These are phyloP conservation scores for Linnemannia exigua DNA, from an alignment of 192 early-diverging fungal species.

Conservation along the genomic window DNA sequence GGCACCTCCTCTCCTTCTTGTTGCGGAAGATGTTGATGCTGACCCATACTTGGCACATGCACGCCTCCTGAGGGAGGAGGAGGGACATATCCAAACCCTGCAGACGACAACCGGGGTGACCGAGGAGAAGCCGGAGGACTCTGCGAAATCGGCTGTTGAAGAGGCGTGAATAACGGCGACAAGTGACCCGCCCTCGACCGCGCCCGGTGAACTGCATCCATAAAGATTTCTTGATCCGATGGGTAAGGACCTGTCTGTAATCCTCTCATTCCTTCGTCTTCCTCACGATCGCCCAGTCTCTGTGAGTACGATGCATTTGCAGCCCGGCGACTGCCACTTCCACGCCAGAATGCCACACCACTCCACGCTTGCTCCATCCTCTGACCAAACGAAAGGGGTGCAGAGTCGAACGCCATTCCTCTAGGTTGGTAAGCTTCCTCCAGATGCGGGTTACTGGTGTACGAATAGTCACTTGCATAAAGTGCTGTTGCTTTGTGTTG, in stretches of 20 bases:
- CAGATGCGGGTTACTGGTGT: background rate
- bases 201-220: conserved; percentile 51
- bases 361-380: conserved; percentile 28
- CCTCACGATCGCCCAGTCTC: conserved; percentile 28
- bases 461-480: conserved; percentile 13
- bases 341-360: conserved; percentile 21
- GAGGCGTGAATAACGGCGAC: conserved; percentile 34
- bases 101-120: conserved; percentile 18
- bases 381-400: conserved; percentile 28
- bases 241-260: conserved; percentile 7
- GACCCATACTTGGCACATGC: background rate
- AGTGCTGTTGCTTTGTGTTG: conserved; percentile 15
- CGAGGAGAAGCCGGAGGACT: conserved; percentile 32
- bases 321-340: background rate
- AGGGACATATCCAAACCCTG: conserved; percentile 7
- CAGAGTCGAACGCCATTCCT: conserved; percentile 39
- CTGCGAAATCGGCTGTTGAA: conserved; percentile 35
- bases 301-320: conserved; percentile 32
- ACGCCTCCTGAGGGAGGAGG: background rate
- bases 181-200: conserved; percentile 39
- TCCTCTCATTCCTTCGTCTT: conserved; percentile 11
- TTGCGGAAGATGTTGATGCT: too few relatives aligned
- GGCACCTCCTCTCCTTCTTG: background rate
- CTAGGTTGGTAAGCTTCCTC: conserved; percentile 34
- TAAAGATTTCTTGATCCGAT: conserved; percentile 52